Evolutionary conservation across 768 basidiomycete genomes (phyloP), one percentile per base, ranked within the genome.

Genomic region (Gymnopilus junonius): DNA sequence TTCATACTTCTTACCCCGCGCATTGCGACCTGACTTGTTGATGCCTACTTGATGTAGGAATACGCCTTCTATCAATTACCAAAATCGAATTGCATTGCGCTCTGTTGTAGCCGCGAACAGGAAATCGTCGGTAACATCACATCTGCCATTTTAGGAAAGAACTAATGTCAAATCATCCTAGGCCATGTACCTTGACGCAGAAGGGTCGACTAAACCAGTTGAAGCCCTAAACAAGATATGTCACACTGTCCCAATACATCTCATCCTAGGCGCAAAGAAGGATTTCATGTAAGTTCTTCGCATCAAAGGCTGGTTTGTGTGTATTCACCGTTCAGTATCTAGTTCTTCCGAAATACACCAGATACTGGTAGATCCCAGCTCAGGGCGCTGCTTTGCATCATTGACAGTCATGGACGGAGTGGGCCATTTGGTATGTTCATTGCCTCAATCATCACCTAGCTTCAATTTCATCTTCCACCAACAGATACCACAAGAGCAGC

Each of bases 171-270:
- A 65, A 1, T 12, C 20, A 6, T 46, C 40, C 25, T 54, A 89
- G 88, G 82, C 81, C 1, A 90, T 90, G 88, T 90, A 90, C 66
- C 72, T 77, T 40, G 89, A 90, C 59, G 71, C 73, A 25, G 81
- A 84, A 4, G 89, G 88, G 2, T 76, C 85, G 2, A 79, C 77
- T 12, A 82, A 80, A 61, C 86, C 88, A 6, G 80, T 90, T 8
- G 70, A 77, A 40, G 79, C 78, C 8, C 67, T 90, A 56, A 77
- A 81, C 64, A 65, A 70, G 1, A 62, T 74, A 14, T 85, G 83
- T 58, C 48, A 67, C 11, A 67, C 61, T 21, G 74, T 80, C 8
- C 86, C 86, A 0, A 74, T 88, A 0, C 86, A 87, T 65, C 73
- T 89, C 21, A 74, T 87, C 37, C 76, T 88, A 34, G 88, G 86